A percentile compares a stretch with the other conserved stretches of the same genome.
These are phyloP conservation scores for Gyromitra esculenta DNA, from an alignment of 2,329 filamentous ascomycete genomes.

Conservation along the genomic window DNA sequence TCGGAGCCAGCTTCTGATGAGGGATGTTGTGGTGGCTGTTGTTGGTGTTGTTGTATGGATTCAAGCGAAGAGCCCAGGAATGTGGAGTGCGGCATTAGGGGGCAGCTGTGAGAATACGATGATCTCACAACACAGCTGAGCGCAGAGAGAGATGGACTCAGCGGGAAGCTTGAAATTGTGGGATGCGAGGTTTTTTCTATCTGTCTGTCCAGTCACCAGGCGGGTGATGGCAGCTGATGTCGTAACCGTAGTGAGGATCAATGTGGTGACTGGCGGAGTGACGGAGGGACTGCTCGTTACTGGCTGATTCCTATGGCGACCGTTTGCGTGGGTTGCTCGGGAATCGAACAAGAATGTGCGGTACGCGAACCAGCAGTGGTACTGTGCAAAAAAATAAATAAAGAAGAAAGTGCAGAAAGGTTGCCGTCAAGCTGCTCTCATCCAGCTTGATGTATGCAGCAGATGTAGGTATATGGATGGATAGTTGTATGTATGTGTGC, in stretches of 20 bases:
- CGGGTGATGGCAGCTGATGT: conserved; percentile 39
- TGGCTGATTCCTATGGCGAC: conserved; percentile 22
- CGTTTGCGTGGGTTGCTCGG: conserved; percentile 30
- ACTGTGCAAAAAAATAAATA: not conserved
- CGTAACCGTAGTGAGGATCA: conserved; percentile 34
- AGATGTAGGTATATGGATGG: not conserved
- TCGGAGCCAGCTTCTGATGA: conserved; percentile 25
- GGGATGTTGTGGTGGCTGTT: conserved; percentile 22
- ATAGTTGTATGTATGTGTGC: too few relatives aligned
- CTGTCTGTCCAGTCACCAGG: conserved; percentile 6
- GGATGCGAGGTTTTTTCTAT: not conserved
- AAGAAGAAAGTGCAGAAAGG: not conserved
- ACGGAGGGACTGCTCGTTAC: conserved; percentile 18
- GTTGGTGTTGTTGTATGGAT: conserved; percentile 37
- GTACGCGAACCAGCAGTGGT: conserved; percentile 29
- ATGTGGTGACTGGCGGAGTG: conserved; percentile 30
- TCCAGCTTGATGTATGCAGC: conserved; percentile 22
- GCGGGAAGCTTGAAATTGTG: conserved; percentile 17
- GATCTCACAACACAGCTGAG: conserved; percentile 44
- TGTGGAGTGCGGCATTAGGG: conserved; percentile 50
- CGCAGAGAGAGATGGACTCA: conserved; percentile 10
- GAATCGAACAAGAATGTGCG: conserved; percentile 19
- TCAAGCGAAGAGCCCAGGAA: conserved; percentile 42
- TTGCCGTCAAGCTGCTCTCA: conserved; percentile 33
- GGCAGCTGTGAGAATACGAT: conserved; percentile 37